These are phyloP conservation scores for Auricularia sp. DNA, from an alignment of 768 basidiomycete species.

Conservation along the genomic window DNA sequence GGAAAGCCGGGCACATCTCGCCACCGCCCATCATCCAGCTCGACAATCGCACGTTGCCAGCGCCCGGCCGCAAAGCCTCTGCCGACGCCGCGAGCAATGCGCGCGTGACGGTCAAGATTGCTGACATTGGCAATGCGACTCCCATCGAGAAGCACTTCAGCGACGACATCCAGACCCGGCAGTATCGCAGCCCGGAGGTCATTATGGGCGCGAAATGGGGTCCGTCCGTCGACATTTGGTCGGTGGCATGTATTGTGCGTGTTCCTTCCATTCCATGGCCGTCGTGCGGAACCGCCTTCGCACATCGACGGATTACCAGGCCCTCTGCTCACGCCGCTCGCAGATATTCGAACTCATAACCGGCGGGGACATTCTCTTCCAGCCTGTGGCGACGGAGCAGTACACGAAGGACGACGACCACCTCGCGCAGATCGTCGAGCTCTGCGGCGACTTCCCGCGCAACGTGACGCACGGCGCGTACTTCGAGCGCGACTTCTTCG, in stretches of 20 bases:
- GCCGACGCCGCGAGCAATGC: slow-evolving; percentile 7
- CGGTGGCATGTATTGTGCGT: slow-evolving; percentile 69
- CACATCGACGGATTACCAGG: too few species aligned
- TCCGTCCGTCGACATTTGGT: slow-evolving; percentile 81
- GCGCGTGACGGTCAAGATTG: slow-evolving; percentile 80
- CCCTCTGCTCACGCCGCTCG: too few species aligned
- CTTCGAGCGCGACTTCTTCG: slow-evolving; percentile 79
- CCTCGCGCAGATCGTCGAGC: slow-evolving; percentile 89
- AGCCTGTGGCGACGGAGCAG: slow-evolving; percentile 66
- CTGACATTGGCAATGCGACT: slow-evolving; percentile 89
- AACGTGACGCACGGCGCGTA: slow-evolving; percentile 75
- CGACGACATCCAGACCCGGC: slow-evolving; percentile 93
- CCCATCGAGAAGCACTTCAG: slow-evolving; percentile 86
- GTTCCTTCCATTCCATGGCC: too few species aligned
- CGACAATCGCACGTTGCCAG: background rate
- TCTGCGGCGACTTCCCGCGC: slow-evolving; percentile 68
- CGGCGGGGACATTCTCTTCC: slow-evolving; percentile 88
- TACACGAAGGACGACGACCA: slow-evolving; percentile 95
- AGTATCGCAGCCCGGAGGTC: slow-evolving; percentile 91
- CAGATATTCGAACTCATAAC: slow-evolving; percentile 71
- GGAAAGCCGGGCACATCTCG: background rate
- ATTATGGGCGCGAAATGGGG: slow-evolving; percentile 88
- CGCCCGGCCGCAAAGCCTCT: background rate
- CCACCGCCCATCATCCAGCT: slow-evolving; percentile 1
- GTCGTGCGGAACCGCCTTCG: too few species aligned